These are phyloP conservation scores for Rhodamnia argentea DNA, from an alignment of 345 rosid genomes.

Conservation along the genomic window DNA sequence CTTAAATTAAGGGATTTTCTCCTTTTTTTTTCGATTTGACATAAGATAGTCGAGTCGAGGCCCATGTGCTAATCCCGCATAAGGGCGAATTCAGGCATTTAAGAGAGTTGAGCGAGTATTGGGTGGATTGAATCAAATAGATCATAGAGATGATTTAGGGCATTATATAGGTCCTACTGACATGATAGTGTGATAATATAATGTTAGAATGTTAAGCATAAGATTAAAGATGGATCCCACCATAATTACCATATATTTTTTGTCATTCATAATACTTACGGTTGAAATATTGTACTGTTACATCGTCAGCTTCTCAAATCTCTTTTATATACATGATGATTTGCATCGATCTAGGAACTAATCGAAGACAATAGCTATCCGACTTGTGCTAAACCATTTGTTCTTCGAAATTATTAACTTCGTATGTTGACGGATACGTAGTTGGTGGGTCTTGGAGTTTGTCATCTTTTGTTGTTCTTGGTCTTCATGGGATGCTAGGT, in stretches of 20 bases:
- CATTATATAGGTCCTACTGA: no score
- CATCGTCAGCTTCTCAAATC: no score
- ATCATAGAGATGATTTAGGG: neutral
- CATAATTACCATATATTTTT: no score
- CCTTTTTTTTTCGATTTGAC: no score
- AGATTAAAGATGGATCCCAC: no score
- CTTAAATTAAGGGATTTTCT: neutral
- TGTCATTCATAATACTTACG: no score
- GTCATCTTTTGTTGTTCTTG: neutral
- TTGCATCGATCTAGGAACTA: neutral
- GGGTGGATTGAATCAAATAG: fast-evolving
- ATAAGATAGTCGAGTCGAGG: neutral
- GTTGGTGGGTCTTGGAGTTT: neutral
- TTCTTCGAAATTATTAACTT: neutral
- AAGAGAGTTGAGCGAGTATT: fast-evolving
- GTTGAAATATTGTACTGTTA: no score
- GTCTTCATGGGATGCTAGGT: neutral
- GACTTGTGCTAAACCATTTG: neutral
- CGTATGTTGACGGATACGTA: neutral
- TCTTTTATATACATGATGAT: neutral
- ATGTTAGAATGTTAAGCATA: no score
- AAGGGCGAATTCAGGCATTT: neutral
- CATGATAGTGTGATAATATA: no score
- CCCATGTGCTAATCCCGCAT: fast-evolving
- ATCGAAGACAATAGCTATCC: neutral